A percentile compares a stretch with the other conserved stretches of the same genome.
These are phyloP conservation scores for Lablab purpureus DNA, from an alignment of 306 rosid genomes.

Conservation along the genomic window DNA sequence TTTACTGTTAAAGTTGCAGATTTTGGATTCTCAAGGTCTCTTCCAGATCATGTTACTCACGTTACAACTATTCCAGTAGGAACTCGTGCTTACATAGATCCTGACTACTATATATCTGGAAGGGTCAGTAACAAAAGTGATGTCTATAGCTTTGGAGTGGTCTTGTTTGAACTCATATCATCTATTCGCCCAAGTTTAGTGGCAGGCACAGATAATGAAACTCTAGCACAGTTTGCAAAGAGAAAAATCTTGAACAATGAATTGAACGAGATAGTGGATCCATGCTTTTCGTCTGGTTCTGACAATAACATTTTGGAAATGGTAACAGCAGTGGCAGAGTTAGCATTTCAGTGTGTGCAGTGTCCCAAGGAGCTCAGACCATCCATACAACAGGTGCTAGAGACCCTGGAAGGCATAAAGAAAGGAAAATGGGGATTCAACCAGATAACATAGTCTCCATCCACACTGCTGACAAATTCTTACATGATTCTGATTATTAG, in stretches of 20 bases:
- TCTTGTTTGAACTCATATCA: neutral
- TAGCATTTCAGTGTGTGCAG: neutral
- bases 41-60: neutral
- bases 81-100: constrained; percentile 5
- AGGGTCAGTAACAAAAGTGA: neutral
- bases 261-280: neutral
- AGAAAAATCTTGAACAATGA: neutral
- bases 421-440: neutral
- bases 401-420: neutral
- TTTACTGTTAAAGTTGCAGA: constrained; percentile 70
- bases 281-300: neutral
- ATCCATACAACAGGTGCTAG: neutral
- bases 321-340: neutral
- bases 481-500: neutral
- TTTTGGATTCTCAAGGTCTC: constrained; percentile 60
- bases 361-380: neutral
- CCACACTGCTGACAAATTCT: neutral
- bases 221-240: neutral
- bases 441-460: neutral
- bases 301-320: neutral
- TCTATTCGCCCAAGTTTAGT: neutral
- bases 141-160: neutral
- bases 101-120: neutral
- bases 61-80: neutral
- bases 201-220: neutral